phyloP scores from a whole-genome alignment of 2,329 filamentous ascomycete genomes.

The Colletotrichum lentis region DNA sequence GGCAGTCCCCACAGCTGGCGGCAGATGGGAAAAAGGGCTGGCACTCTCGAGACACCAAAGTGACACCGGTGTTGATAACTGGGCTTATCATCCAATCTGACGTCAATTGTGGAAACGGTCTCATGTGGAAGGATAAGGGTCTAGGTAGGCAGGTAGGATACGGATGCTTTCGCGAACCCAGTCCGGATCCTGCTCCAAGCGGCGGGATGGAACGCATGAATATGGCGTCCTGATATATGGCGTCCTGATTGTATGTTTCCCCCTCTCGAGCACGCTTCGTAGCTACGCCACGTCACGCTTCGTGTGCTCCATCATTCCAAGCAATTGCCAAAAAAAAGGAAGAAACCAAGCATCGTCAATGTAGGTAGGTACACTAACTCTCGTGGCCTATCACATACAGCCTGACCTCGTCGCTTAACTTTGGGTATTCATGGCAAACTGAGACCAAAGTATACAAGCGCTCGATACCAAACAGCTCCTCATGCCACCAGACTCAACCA shows the following conservation, averaged over 20 bases:
- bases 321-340: not conserved
- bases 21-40: constrained; percentile 4
- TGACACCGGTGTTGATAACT: not conserved
- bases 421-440: constrained; percentile 33
- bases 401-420: constrained; percentile 20
- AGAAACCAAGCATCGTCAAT: not conserved
- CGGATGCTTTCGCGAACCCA: not conserved
- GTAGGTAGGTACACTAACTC: not conserved
- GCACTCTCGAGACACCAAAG: not conserved
- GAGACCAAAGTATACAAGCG: constrained; percentile 29
- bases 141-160: not conserved
- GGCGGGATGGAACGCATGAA: not conserved
- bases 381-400: not conserved
- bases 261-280: not conserved
- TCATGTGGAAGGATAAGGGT: constrained; percentile 3
- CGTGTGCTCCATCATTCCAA: not conserved
- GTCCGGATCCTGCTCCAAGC: constrained; percentile 4
- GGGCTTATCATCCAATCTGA: constrained; percentile 27
- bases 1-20: constrained; percentile 3
- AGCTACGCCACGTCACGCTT: not conserved
- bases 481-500: constrained; percentile 5
- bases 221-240: not conserved
- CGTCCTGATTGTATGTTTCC: not conserved
- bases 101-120: constrained; percentile 26
- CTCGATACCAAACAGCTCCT: constrained; percentile 13